Conservation (phyloP, 2,329 filamentous ascomycete genomes). For the Onygenales sp. region DNA sequence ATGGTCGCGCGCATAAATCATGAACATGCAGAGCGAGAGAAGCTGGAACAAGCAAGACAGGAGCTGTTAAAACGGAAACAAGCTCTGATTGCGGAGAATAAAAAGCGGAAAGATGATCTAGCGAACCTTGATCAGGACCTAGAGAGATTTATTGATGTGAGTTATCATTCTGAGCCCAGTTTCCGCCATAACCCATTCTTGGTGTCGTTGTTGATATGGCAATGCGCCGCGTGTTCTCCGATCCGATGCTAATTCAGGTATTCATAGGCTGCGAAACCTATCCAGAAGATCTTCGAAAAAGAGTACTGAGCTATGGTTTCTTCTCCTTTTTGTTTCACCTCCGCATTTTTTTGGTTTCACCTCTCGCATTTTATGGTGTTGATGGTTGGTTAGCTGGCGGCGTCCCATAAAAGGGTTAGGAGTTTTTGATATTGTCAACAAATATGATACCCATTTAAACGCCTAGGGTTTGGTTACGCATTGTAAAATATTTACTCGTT, state of each 20-base stretch:
- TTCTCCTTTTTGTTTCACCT: not conserved
- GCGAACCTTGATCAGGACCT: conserved; percentile 84
- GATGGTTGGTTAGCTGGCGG: not conserved
- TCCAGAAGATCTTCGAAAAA: conserved; percentile 77
- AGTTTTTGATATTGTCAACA: not conserved
- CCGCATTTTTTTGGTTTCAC: not conserved
- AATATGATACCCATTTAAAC: conserved; percentile 1
- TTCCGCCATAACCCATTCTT: not conserved
- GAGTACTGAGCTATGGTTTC: conserved; percentile 34
- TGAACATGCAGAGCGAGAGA: conserved; percentile 74
- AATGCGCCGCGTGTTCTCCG: conserved; percentile 5
- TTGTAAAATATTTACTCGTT: no score
- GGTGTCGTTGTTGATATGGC: conserved; percentile 4
- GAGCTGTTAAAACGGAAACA: conserved; percentile 65
- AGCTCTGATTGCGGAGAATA: conserved; percentile 65
- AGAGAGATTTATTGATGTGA: conserved; percentile 84
- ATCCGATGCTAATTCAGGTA: conserved; percentile 11
- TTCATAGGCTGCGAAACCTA: conserved; percentile 69
- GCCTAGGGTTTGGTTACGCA: not conserved
- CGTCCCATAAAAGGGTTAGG: not conserved
- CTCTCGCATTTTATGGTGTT: not conserved
- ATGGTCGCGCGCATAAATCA: conserved; percentile 89
- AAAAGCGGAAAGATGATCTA: conserved; percentile 85
- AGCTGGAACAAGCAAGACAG: conserved; percentile 74
- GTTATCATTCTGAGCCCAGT: conserved; percentile 21